These are phyloP conservation scores for Tricharina praecox DNA, from an alignment of 495 filamentous ascomycete species.

Conservation along the genomic window DNA sequence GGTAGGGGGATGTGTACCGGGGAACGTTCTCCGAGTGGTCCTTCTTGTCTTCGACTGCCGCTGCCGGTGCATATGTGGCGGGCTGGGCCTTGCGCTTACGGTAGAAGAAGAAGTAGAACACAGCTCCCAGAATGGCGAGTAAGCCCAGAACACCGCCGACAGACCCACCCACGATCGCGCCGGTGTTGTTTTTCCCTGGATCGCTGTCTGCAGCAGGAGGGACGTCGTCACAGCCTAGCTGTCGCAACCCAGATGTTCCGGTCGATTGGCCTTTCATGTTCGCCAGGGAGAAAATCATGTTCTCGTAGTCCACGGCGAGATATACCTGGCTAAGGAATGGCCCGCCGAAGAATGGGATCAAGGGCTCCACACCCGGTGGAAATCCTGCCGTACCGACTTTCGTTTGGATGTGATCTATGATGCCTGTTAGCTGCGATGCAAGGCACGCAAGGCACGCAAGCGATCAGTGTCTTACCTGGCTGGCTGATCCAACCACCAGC, in stretches of 20 bases:
- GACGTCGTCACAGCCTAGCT: background rate
- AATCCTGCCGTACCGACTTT: constrained; percentile 18
- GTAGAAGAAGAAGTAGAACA: constrained; percentile 12
- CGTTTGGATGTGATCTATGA: background rate
- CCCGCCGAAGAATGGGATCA: constrained; percentile 18
- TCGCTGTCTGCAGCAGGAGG: background rate
- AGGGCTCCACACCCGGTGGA: constrained; percentile 8
- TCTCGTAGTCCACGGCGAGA: constrained; percentile 20
- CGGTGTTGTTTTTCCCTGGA: constrained; percentile 6
- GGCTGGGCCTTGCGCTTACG: background rate
- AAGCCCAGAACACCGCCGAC: constrained; percentile 14
- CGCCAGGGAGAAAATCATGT: constrained; percentile 12
- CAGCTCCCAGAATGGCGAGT: background rate
- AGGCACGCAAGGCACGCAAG: no score
- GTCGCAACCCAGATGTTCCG: constrained; percentile 4
- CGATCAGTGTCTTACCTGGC: no score
- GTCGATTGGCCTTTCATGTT: constrained; percentile 1
- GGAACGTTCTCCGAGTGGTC: background rate
- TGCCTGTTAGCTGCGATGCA: background rate
- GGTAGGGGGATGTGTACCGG: background rate
- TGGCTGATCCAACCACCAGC: background rate
- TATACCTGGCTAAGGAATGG: constrained; percentile 25
- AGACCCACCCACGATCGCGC: constrained; percentile 13
- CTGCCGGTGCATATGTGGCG: background rate
- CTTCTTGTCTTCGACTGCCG: background rate